Base-by-base conservation (phyloP, 2,329 filamentous ascomycete species). In the Ascocoryne sarcoides region DNA sequence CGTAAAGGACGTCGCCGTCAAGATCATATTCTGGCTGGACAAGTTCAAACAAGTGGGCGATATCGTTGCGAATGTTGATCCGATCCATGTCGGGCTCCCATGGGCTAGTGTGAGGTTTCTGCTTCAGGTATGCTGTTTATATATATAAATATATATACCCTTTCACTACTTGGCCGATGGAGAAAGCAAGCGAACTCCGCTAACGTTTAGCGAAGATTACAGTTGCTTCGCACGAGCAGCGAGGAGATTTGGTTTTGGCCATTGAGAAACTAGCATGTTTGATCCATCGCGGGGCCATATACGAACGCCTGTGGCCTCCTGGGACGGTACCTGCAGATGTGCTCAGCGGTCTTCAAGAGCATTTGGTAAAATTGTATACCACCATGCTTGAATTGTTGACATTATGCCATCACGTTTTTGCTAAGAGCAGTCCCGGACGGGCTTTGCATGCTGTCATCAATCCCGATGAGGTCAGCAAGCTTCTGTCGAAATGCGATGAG, bases 41-140 rank as follows among this genome's bases (percentile, higher is more conserved):
- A 53, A 44, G 23, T 59, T 59, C 41, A 58, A 55, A 26, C 46
- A 46, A 4, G 39, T 56, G 1, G 57, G 51, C 1, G 54, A 60
- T 36, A 36, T 50, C 7, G 46, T 40, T 9, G 51, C 55, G 4
- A 49, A 56, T 20, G 56, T 52, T 36, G 52, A 59, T 20, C 55
- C 55, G 2, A 43, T 32, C 9, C 52, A 56, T 42, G 54, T 56
- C 34, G 44, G 49, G 12, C 36, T 60, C n/a, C 58, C 56, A 2
- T 60, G 58, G 57, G 58, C 54, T 10, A 51, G 37, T 8, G 46
- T 60, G 1, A 32, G 56, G 26, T 54, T 60, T 32, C n/a, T 60
- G 10, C 43, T 60, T 10, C 47, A 56, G 44, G 44, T 47, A 44
- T 2, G 23, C 7, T 26, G 23, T 29, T 18, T 26, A 5, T n/a